Percentiles rank a stretch among this genome's conserved stretches.
These are phyloP conservation scores for Strobilomyces confusus DNA, from an alignment of 768 basidiomycete species.

Conservation along the genomic window DNA sequence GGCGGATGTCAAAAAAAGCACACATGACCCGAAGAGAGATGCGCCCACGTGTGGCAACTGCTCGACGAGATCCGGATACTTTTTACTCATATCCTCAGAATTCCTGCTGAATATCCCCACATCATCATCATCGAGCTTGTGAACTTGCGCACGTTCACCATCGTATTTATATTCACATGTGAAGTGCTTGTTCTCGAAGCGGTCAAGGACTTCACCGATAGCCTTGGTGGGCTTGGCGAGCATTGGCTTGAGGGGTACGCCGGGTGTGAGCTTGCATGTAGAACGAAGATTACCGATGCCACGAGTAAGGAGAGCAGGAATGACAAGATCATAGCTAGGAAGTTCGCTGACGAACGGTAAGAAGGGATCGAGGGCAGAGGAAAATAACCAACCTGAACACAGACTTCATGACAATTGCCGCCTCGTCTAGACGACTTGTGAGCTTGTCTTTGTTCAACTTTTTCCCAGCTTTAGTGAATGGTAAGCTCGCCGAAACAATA, in stretches of 20 bases:
- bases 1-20: constrained; percentile 1
- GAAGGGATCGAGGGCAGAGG: not conserved
- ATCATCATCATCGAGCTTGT: constrained; percentile 74
- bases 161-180: constrained; percentile 99
- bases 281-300: constrained; percentile 70
- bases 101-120: constrained; percentile 95
- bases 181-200: constrained; percentile 92
- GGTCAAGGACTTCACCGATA: constrained; percentile 93
- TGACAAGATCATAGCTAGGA: constrained; percentile 86
- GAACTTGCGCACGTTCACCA: constrained; percentile 95
- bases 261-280: constrained; percentile 88
- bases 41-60: constrained; percentile 75
- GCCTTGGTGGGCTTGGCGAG: constrained; percentile 99
- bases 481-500: not conserved
- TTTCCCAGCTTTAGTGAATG: constrained; percentile 52
- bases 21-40: not conserved
- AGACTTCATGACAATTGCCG: constrained; percentile 71
- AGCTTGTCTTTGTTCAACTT: constrained; percentile 74
- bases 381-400: constrained; percentile 75
- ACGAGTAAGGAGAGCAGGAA: constrained; percentile 80
- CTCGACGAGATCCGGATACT: constrained; percentile 97
- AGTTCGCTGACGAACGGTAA: constrained; percentile 62
- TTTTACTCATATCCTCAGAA: constrained; percentile 99
- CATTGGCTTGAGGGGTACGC: constrained; percentile 98
- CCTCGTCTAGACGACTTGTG: constrained; percentile 68